Evolutionary conservation across 768 basidiomycete species (phyloP), one percentile per base, ranked within the genome.

Genomic region (Mycena leptocephala): DNA sequence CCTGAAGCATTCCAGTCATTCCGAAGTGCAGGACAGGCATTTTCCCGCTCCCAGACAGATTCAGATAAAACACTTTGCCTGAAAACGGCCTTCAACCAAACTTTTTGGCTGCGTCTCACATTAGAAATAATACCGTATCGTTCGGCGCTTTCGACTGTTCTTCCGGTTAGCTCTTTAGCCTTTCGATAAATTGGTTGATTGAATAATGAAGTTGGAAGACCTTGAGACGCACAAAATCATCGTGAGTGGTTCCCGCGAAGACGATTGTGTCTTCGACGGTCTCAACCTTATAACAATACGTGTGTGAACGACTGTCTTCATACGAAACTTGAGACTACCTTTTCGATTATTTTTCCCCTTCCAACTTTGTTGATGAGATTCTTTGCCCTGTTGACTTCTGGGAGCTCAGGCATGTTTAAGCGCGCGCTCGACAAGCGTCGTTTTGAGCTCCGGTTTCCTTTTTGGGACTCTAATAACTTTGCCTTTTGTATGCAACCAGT

Each of bases 1-100:
- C 93, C 85, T 93, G 92, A 39, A 96, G 86, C 91, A 92, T 94
- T n/a, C 95, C 95, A 1, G 95, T 95, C 95, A 96, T 96, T 2
- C 95, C 95, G 78, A 96, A 95, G 81, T 96, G 95, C 61, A 95
- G 83, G 3, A 95, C 92, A 5, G 95, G 95, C 76, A 90, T 82
- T 79, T 86, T 87, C 0, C 94, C 94, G 18, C 85, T 74, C 9
- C 93, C 94, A 35, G 90, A 89, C 3, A 96, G 87, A 55, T 89
- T 87, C 14, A 96, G 82, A 79, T 93, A 96, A 74, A 93, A 92
- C n/a, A 90, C 86, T 82, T 94, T 92, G 66, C 93, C 92, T 92
- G 30, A 11, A 68, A 59, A 62, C 56, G 58, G 48, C 61, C 55
- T 43, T 66, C 41, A 65, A 43, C 58, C n/a, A 46, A 70, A 9